Evolutionary conservation across 2,329 filamentous ascomycete species (phyloP).

Genomic region (Colletotrichum paranaense): DNA sequence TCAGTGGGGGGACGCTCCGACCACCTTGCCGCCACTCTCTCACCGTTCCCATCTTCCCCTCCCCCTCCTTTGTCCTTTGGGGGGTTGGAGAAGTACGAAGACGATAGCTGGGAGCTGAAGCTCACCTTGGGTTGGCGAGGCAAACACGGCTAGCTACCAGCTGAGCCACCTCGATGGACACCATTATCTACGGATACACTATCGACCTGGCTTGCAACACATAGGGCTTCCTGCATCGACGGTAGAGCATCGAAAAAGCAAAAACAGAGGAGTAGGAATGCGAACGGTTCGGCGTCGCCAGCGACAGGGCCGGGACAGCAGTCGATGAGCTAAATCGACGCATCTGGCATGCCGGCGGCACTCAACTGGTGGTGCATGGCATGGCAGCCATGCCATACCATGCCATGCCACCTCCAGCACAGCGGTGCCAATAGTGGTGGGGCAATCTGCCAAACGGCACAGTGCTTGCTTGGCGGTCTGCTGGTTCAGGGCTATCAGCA

Average conservation of each 20-base stretch:
- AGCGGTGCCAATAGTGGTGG: slow-evolving; percentile 9
- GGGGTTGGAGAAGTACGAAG: neutral
- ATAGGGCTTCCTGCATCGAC: neutral
- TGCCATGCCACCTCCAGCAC: slow-evolving; percentile 5
- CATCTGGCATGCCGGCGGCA: slow-evolving; percentile 30
- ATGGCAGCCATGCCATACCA: slow-evolving; percentile 24
- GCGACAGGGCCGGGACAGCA: neutral
- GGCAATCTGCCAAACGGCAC: slow-evolving; percentile 20
- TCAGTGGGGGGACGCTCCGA: neutral
- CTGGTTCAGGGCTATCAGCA: neutral
- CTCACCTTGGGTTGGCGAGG: neutral
- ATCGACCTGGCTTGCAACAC: neutral
- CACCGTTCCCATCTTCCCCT: neutral
- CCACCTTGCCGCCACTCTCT: neutral
- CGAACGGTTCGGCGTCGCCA: too few relatives aligned
- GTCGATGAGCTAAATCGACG: slow-evolving; percentile 1
- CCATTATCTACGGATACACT: neutral
- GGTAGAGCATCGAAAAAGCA: neutral
- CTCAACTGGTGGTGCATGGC: slow-evolving; percentile 16
- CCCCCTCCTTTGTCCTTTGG: neutral
- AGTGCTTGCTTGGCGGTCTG: slow-evolving; percentile 8
- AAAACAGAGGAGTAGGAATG: neutral
- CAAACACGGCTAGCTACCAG: neutral
- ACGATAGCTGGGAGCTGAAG: neutral
- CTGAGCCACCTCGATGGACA: slow-evolving; percentile 1